These are phyloP conservation scores for Lepidopterella palustris DNA, from an alignment of 495 filamentous ascomycete genomes.

Conservation along the genomic window DNA sequence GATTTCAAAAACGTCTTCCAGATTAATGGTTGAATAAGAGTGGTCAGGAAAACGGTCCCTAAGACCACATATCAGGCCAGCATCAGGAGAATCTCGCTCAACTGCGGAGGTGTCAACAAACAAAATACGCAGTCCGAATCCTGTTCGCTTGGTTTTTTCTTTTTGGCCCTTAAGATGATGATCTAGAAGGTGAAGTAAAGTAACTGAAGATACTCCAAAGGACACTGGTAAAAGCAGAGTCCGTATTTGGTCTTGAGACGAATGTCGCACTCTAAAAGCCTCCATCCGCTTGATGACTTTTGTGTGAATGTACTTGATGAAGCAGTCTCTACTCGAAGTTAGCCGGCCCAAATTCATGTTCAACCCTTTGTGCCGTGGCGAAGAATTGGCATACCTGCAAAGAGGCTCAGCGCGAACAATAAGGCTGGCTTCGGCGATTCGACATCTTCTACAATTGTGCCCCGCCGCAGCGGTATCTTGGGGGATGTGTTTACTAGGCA, in stretches of 20 bases:
- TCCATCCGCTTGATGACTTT: constrained; percentile 79
- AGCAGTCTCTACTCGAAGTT: constrained; percentile 57
- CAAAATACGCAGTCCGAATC: constrained; percentile 61
- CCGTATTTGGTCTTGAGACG: constrained; percentile 37
- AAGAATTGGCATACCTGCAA: constrained; percentile 25
- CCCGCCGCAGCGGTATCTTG: constrained; percentile 2
- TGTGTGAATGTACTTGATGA: constrained; percentile 61
- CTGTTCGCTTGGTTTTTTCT: constrained; percentile 47
- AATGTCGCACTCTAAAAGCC: constrained; percentile 45
- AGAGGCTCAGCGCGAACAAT: constrained; percentile 37
- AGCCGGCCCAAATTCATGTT: constrained; percentile 16
- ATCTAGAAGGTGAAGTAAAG: constrained; percentile 68
- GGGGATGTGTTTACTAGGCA: constrained; percentile 18
- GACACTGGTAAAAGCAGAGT: constrained; percentile 73
- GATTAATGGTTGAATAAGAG: constrained; percentile 46
- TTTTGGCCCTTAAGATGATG: constrained; percentile 56
- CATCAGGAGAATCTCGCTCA: not conserved
- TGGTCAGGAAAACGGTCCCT: constrained; percentile 53
- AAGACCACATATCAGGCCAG: constrained; percentile 26
- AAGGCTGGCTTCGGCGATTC: constrained; percentile 21
- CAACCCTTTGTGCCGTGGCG: no score
- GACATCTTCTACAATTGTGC: constrained; percentile 31
- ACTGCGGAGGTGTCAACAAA: constrained; percentile 51
- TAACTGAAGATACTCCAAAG: constrained; percentile 74
- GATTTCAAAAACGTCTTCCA: constrained; percentile 42